Evolutionary conservation across 176 grass and related monocot genomes (phyloP), one percentile per base, ranked within the genome.

Genomic region (Phoenix roebelenii): DNA sequence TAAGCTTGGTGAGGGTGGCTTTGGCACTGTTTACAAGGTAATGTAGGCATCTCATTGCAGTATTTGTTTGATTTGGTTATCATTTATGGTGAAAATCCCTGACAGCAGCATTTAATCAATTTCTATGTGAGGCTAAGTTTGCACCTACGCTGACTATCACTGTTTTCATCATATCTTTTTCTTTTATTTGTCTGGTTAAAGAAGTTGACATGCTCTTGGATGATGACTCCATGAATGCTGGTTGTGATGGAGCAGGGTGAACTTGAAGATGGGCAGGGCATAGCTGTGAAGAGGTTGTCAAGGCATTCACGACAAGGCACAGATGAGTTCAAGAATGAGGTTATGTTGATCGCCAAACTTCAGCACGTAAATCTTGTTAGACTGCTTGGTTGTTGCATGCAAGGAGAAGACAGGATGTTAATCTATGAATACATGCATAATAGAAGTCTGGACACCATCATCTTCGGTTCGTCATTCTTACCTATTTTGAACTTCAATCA

Each of bases 1-100:
- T 39, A 70, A 51, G 55, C 54, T 70, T 7, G 67, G 67, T 23
- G 55, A 70, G 23, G 67, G 67, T 25, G 67, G 67, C 9, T 70
- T 59, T 51, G 67, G 67, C 25, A 29, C 55, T 7, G 67, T 70
- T 7, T 70, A 70, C 15, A 70, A 70, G 67, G 67, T 70, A 51
- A 44, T 44, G 35, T 44, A 12, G 35, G 35, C 10, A 12, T 44
- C 10, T 44, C 35, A 14, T 44, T 44, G 35, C 9, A 44, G 12
- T 44, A 44, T 44, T 44, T 44, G 35, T 44, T 44, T 44, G 35
- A 44, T 44, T 14, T 44, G 35, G 35, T 44, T 12, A 44, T 12
- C 10, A 3, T 44, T 14, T 44, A 14, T 12, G 35, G 35, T 44
- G 35, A 44, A 30, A 30, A 44, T 44, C 12, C 35, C 35, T 44